Evolutionary conservation across 345 rosid genomes (phyloP).

Genomic region (Hibiscus tridactylites): DNA sequence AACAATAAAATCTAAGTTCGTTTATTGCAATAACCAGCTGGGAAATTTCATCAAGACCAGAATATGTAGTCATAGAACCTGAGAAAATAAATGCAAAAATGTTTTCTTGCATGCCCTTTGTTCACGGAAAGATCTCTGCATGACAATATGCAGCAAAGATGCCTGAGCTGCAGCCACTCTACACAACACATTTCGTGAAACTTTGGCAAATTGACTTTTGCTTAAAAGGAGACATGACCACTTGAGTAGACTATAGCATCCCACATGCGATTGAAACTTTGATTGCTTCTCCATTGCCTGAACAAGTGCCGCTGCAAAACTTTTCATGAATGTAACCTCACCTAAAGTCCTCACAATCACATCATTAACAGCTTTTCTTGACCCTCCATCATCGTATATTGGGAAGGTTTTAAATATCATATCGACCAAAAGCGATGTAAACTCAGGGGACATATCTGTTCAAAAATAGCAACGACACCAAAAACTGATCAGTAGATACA

Average conservation of each 20-base stretch:
- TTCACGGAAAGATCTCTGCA: slow-evolving; percentile 63
- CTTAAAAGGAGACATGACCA: slow-evolving; percentile 83
- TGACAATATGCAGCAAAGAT: slow-evolving; percentile 45
- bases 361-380: slow-evolving; percentile 79
- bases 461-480: slow-evolving; percentile 1
- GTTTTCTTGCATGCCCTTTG: slow-evolving; percentile 59
- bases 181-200: slow-evolving; percentile 66
- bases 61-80: slow-evolving; percentile 33
- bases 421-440: slow-evolving; percentile 53
- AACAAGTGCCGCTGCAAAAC: slow-evolving; percentile 74
- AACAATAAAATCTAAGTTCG: slow-evolving; percentile 13
- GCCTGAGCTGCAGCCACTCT: slow-evolving; percentile 78
- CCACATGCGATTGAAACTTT: slow-evolving; percentile 46
- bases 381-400: slow-evolving; percentile 67
- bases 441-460: slow-evolving; percentile 57
- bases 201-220: slow-evolving; percentile 62
- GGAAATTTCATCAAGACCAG: neutral
- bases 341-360: slow-evolving; percentile 47
- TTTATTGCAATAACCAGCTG: slow-evolving; percentile 2
- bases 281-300: slow-evolving; percentile 77
- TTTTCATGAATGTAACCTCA: slow-evolving; percentile 65
- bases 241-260: slow-evolving; percentile 63
- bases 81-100: slow-evolving; percentile 65
- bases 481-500: neutral
- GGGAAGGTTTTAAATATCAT: slow-evolving; percentile 56